phyloP scores from a whole-genome alignment of 768 basidiomycete species.

The Termitomyces sp. region DNA sequence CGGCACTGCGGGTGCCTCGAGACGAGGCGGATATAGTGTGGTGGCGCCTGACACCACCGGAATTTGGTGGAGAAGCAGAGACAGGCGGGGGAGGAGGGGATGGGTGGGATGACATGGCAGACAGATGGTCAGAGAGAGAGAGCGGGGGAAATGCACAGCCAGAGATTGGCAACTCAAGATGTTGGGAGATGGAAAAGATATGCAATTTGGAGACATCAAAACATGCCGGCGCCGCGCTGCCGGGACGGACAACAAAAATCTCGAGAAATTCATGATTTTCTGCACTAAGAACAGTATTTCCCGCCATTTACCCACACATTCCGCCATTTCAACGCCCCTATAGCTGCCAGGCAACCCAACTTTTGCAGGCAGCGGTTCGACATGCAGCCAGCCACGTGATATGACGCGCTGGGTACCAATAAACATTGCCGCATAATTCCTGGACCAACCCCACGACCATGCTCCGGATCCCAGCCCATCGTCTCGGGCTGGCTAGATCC shows the following conservation, averaged over 20 bases:
- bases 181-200: conserved; percentile 13
- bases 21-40: conserved; percentile 80
- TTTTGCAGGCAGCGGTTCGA: not conserved
- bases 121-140: conserved; percentile 1
- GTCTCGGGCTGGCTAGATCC: not conserved
- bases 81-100: conserved; percentile 33
- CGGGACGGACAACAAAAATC: not conserved
- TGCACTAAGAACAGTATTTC: not conserved
- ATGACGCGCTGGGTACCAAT: conserved; percentile 2
- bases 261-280: not conserved
- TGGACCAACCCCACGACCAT: not conserved
- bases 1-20: conserved; percentile 51
- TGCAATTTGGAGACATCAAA: conserved; percentile 7
- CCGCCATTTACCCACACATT: not conserved
- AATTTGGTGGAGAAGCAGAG: conserved; percentile 33
- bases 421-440: not conserved
- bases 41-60: conserved; percentile 64
- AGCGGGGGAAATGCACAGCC: not conserved
- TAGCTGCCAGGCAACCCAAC: not conserved
- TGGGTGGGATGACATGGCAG: conserved; percentile 26
- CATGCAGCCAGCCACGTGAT: conserved; percentile 8
- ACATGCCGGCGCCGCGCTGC: conserved; percentile 8
- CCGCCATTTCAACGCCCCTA: not conserved
- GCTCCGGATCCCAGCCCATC: not conserved
- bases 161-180: not conserved